Evolutionary conservation across 371 early-diverging fungal genomes (phyloP), one percentile per base, ranked within the genome.

Genomic region (Rhizomucor pusillus): DNA sequence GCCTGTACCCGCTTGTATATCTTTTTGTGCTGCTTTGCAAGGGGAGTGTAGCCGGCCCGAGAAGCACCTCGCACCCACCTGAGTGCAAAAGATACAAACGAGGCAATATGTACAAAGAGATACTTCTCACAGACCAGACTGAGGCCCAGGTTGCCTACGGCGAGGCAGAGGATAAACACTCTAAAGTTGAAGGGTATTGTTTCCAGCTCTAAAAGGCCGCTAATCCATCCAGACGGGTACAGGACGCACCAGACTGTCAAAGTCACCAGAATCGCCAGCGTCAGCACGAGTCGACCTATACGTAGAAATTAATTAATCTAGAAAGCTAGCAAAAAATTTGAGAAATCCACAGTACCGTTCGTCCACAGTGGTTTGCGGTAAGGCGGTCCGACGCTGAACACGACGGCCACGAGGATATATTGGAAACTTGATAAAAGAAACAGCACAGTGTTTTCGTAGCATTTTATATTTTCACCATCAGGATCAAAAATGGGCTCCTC

Each of bases 361-460:
- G 81, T 85, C 63, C 80, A 78, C 47, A 93, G 74, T 0, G 90
- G 73, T 65, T 90, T 80, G 37, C 97, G 85, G 58, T 93, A 97
- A 1, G 98, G 99, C 19, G 92, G 92, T 0, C 99, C 99, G 2
- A 90, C 91, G 69, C 91, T 93, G 60, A 95, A 95, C 18, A 95
- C 92, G 23, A 90, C 76, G 1, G 94, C 98, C 13, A 90, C 83
- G 7, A 88, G 69, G 20, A 97, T 77, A 71, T 99, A 99, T 74
- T 95, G 97, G 68, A 86, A 99, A 51, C 89, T 87, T 14, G 93
- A 91, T 5, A 92, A 41, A 52, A 93, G 59, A 67, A 98, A 99
- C 47, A 99, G 75, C 3, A 81, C 86, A 5, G 95, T 91, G 69
- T 97, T 95, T 65, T 97, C 97, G 48, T 72, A 86, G 53, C 90